Conservation (phyloP, 805 yeast species). For the Zygoascus bituminiphila region DNA sequence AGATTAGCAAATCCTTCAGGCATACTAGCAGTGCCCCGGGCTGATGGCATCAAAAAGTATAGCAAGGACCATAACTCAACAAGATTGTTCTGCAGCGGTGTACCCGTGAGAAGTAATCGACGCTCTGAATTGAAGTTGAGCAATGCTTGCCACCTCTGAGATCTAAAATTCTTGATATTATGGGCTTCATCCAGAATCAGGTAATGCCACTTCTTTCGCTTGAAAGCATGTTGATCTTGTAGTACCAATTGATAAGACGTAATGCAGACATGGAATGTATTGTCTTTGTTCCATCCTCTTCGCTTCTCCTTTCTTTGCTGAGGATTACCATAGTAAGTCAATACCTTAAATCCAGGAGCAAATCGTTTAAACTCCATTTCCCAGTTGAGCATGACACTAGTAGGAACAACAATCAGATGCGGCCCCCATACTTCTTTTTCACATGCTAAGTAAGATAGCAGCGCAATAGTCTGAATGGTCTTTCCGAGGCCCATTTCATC, state of each 20-base stretch:
- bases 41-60: constrained; percentile 92
- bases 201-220: constrained; percentile 89
- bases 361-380: constrained; percentile 98
- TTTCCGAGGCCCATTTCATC: constrained; percentile 98
- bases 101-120: constrained; percentile 85
- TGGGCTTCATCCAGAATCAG: constrained; percentile 97
- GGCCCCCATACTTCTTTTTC: constrained; percentile 97
- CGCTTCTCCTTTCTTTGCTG: constrained; percentile 94
- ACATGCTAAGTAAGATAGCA: constrained; percentile 82
- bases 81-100: constrained; percentile 91
- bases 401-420: constrained; percentile 92
- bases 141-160: constrained; percentile 95
- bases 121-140: constrained; percentile 89
- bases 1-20: constrained; percentile 95
- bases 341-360: constrained; percentile 94
- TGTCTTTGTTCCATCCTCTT: constrained; percentile 95
- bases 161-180: constrained; percentile 90
- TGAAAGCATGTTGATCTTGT: constrained; percentile 90
- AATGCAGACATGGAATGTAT: constrained; percentile 92
- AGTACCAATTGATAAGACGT: constrained; percentile 97
- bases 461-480: constrained; percentile 89
- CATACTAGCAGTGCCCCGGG: constrained; percentile 39
- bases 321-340: constrained; percentile 95
- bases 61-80: constrained; percentile 94
- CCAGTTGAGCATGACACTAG: constrained; percentile 96